phyloP scores from a whole-genome alignment of 2,329 filamentous ascomycete species.

The Phaeosphaeria sp. region DNA sequence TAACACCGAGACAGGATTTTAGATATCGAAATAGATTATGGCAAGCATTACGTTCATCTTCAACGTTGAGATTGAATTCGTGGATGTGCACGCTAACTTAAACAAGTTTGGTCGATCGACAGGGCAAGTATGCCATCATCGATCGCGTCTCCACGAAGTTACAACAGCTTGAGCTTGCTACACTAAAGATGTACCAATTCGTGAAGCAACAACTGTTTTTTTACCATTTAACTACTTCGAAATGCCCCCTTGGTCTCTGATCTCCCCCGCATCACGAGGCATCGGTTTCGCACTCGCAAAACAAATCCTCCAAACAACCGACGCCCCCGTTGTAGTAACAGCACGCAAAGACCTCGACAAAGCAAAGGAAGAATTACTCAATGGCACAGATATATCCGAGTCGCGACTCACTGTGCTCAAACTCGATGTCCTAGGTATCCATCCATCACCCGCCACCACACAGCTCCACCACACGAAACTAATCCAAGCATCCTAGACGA shows the following conservation, averaged over 20 bases:
- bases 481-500: slow-evolving; percentile 63
- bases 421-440: slow-evolving; percentile 64
- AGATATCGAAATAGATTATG: neutral
- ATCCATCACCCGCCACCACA: neutral
- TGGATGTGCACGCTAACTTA: neutral
- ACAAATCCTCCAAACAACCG: slow-evolving; percentile 63
- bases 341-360: slow-evolving; percentile 61
- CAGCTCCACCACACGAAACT: slow-evolving; percentile 1
- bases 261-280: slow-evolving; percentile 68
- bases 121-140: slow-evolving; percentile 40
- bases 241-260: slow-evolving; percentile 58
- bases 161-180: slow-evolving; percentile 6
- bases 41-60: neutral
- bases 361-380: slow-evolving; percentile 58
- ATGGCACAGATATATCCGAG: slow-evolving; percentile 56
- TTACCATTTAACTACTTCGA: slow-evolving; percentile 11
- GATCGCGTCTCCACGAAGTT: slow-evolving; percentile 30
- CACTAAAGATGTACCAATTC: slow-evolving; percentile 1
- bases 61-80: neutral
- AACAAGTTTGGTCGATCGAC: slow-evolving; percentile 25
- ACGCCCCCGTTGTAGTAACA: slow-evolving; percentile 66
- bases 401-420: slow-evolving; percentile 59
- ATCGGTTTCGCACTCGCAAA: slow-evolving; percentile 68
- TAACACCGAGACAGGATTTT: slow-evolving; percentile 73
- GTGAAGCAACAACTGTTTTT: neutral